Base-by-base conservation (phyloP, 768 basidiomycete species). In the Naganishia vishniacii region DNA sequence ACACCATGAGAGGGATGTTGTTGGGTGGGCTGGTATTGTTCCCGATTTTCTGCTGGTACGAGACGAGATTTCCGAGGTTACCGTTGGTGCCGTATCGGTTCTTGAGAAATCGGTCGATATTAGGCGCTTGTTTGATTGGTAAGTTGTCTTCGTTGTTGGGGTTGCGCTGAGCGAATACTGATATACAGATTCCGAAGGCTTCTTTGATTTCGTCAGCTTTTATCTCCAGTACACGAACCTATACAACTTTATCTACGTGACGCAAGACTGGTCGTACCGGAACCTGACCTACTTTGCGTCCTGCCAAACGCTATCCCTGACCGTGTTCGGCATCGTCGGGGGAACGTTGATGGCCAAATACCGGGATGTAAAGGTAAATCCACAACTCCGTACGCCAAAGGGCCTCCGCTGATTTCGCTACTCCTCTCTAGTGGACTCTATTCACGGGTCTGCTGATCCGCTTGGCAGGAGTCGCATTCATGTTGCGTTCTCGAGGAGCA, bases 191-290 rank as follows among this genome's bases (percentile, higher is more conserved):
- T n/a, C n/a, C n/a, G 2, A 13, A 62, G 61, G 61, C 40, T 64
- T 64, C 72, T 69, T 76, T 59, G 78, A 78, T 65, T 78, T 78
- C 63, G 70, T 72, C 32, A 78, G 76, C 20, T 76, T 79, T 70
- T 80, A 80, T 79, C 80, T 89, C 48, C 85, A 86, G 0, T 86
- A 79, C 75, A 84, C 85, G 11, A 89, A 88, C 71, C 82, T 88
- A 18, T 89, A 84, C 79, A 86, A 74, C 56, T 77, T 73, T 61
- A 68, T 75, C 48, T 69, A 68, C 41, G 70, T 75, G 29, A 73
- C 73, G 32, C 69, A 72, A 51, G 63, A 48, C 29, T 86, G 85
- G 86, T 78, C 80, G 23, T 79, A 82, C 47, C 73, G 82, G 28
- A 75, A 85, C 67, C 74, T 82, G n/a, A 84, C 82, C 0, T 88